Conservation (phyloP, 495 filamentous ascomycete species). For the Halenospora varia region DNA sequence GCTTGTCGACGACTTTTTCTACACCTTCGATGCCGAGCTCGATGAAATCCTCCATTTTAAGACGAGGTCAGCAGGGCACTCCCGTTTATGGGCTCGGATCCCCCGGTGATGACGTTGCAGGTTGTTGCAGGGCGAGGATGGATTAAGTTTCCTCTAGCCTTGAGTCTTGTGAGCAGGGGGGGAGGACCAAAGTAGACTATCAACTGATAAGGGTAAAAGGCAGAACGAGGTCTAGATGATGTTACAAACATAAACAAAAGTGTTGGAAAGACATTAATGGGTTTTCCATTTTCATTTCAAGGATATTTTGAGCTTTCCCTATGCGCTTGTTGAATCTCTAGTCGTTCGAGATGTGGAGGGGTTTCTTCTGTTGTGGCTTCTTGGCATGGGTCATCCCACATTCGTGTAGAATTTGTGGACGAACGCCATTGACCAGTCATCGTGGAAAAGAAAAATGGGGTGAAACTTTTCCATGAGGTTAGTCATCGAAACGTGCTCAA, state of each 20-base stretch:
- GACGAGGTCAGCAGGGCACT: background rate
- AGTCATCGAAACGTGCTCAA: no score
- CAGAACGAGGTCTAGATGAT: background rate
- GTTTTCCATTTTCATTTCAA: no score
- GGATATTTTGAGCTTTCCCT: no score
- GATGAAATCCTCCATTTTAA: background rate
- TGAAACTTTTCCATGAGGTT: background rate
- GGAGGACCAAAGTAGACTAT: no score
- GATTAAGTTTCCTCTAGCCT: background rate
- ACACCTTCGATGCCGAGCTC: background rate
- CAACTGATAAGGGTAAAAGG: background rate
- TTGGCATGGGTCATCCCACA: background rate
- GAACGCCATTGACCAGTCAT: no score
- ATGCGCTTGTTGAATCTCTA: background rate
- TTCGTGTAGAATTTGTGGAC: background rate
- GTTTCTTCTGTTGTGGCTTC: background rate
- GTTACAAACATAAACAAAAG: no score
- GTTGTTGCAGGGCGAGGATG: background rate
- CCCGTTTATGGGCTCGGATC: background rate
- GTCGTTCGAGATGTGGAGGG: background rate
- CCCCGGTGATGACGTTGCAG: background rate
- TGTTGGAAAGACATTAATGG: no score
- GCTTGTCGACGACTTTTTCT: no score
- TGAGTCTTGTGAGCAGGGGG: background rate
- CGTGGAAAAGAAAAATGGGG: no score